phyloP scores from a whole-genome alignment of 2,329 filamentous ascomycete species.

The Didymellaceae sp. region DNA sequence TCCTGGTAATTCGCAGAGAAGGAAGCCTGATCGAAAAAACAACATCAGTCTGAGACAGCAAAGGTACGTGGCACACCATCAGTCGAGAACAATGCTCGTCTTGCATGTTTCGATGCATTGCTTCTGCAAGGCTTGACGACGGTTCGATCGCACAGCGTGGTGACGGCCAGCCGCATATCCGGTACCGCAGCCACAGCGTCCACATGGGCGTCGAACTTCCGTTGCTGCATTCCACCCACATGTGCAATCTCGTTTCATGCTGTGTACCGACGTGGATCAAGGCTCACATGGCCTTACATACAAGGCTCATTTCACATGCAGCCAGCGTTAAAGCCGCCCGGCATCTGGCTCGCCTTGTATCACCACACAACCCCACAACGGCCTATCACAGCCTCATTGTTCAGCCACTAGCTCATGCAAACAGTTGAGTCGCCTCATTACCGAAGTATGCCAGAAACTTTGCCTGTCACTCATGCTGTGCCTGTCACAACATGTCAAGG shows the following conservation, averaged over 20 bases:
- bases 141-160: constrained; percentile 1
- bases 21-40: not conserved
- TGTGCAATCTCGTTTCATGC: not conserved
- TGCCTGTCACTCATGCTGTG: constrained; percentile 10
- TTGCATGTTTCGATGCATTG: not conserved
- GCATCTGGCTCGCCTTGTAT: constrained; percentile 7
- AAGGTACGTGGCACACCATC: not conserved
- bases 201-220: constrained; percentile 16
- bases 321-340: constrained; percentile 10
- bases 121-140: not conserved
- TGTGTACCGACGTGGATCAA: not conserved
- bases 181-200: constrained; percentile 3
- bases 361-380: constrained; percentile 1
- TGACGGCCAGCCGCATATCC: not conserved
- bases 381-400: constrained; percentile 5
- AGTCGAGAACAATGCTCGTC: not conserved
- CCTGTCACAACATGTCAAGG: constrained; percentile 7
- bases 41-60: not conserved
- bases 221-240: constrained; percentile 4
- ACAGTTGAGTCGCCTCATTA: constrained; percentile 8
- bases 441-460: constrained; percentile 2
- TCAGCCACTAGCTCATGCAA: constrained; percentile 11
- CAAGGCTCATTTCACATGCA: constrained; percentile 12
- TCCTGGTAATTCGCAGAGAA: not conserved
- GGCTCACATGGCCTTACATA: not conserved